Base-by-base conservation (phyloP, 2,329 filamentous ascomycete genomes). In the Thelonectria discophora region DNA sequence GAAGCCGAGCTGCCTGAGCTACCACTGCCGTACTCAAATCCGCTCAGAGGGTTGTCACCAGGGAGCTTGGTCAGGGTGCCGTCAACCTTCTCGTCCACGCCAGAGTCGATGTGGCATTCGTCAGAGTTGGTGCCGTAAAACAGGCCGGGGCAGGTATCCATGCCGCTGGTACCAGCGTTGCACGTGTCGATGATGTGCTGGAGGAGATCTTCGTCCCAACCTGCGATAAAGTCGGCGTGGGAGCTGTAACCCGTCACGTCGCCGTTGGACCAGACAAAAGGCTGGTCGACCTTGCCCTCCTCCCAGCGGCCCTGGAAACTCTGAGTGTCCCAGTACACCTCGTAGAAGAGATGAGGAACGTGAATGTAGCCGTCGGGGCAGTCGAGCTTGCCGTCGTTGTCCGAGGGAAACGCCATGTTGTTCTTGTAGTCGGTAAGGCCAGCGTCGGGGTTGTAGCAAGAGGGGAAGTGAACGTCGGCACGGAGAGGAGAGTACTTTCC, bases 191-290 rank as follows among this genome's bases (percentile, higher is more conserved):
- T 87, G 65, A 90, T 89, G 63, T 84, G 80, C 75, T 90, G 87
- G 51, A 92, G 86, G 47, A 84, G 81, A 27, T 79, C 75, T 63
- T 85, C 81, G 67, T 93, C 86, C 91, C 91, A 93, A 15, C 86
- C 90, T 64, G 90, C 86, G 66, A 90, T 76, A 78, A 93, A 93
- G 75, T 93, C 90, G 49, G 83, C 89, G 76, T 93, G 90, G 62
- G 84, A 84, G 69, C 86, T 86, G 78, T 86, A 92, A 58, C 90
- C 90, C 11, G 90, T 91, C 18, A 82, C 79, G 59, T 93, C 90
- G 46, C 90, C 90, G 71, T 88, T 88, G 65, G 89, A 80, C 45
- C 91, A 84, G 55, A 92, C 86, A 69, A 92, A 92, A 11, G 88
- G 88, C 77, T 86, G 84, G 21, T 72, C 73, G 69, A 84, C 85